phyloP scores from a whole-genome alignment of 768 basidiomycete species.

The Neoboletus subvelutipes region DNA sequence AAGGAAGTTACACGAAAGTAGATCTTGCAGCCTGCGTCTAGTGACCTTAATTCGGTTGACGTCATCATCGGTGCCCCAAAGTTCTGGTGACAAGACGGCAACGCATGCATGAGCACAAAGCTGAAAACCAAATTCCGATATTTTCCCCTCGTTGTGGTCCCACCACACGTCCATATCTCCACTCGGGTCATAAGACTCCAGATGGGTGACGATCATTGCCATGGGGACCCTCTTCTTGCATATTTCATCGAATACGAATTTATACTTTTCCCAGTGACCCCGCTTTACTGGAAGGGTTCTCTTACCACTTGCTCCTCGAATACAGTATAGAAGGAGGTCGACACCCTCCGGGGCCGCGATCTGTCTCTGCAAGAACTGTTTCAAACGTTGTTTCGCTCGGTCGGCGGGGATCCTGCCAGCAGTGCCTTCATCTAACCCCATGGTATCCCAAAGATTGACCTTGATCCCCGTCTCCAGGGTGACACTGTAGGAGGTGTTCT shows the following conservation, averaged over 20 bases:
- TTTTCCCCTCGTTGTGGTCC: conserved; percentile 26
- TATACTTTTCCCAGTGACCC: conserved; percentile 21
- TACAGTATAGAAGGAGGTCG: conserved; percentile 28
- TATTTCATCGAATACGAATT: conserved; percentile 23
- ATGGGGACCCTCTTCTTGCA: conserved; percentile 27
- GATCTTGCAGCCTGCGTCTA: conserved; percentile 6
- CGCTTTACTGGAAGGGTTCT: conserved; percentile 16
- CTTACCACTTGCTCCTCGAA: conserved; percentile 23
- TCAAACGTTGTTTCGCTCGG: conserved; percentile 18
- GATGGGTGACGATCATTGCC: conserved; percentile 26
- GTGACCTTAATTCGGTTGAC: conserved; percentile 10
- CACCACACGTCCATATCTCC: conserved; percentile 39
- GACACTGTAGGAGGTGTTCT: conserved; percentile 17
- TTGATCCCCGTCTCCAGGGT: conserved; percentile 14
- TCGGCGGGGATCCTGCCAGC: conserved; percentile 15
- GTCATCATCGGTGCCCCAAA: neutral
- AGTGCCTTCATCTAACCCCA: conserved; percentile 35
- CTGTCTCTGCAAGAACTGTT: conserved; percentile 29
- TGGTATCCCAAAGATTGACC: conserved; percentile 35
- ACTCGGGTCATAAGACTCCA: conserved; percentile 27
- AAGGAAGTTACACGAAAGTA: conserved; percentile 7
- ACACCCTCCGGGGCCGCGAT: conserved; percentile 18
- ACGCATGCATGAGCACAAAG: conserved; percentile 39
- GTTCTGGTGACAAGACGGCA: conserved; percentile 19
- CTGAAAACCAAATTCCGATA: conserved; percentile 31